Evolutionary conservation across 2,329 filamentous ascomycete species (phyloP).

Genomic region (Furcasterigmium sp.): DNA sequence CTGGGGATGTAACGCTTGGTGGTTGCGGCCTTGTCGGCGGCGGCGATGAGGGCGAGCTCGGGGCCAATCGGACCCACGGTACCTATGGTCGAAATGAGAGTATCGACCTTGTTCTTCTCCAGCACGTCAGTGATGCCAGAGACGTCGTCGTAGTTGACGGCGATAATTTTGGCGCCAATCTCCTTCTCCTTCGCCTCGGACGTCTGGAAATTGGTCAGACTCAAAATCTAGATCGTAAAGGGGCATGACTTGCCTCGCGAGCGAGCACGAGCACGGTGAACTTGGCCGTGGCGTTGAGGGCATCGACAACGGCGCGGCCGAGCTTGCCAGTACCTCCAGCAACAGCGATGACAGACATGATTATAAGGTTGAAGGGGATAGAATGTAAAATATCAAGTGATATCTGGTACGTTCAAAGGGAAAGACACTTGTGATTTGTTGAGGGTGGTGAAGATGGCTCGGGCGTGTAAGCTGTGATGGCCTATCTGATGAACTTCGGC

Average conservation of each 20-base stretch:
- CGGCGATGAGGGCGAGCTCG: constrained; percentile 37
- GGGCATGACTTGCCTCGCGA: neutral
- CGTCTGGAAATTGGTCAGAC: neutral
- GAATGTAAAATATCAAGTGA: too few relatives aligned
- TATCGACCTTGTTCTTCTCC: constrained; percentile 32
- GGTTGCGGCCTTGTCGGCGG: constrained; percentile 28
- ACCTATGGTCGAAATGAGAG: constrained; percentile 35
- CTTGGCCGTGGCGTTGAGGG: neutral
- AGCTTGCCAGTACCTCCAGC: constrained; percentile 8
- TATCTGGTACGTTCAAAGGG: too few relatives aligned
- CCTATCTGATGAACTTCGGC: too few relatives aligned
- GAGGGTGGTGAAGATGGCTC: too few relatives aligned
- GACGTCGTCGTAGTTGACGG: constrained; percentile 21
- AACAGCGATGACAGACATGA: constrained; percentile 1
- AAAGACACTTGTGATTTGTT: too few relatives aligned
- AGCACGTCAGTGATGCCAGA: constrained; percentile 15
- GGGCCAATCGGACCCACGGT: constrained; percentile 20
- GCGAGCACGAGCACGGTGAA: neutral
- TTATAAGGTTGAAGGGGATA: constrained; percentile 1
- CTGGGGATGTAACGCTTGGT: constrained; percentile 38
- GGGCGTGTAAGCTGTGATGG: too few relatives aligned
- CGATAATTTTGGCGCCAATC: constrained; percentile 10
- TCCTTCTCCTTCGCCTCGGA: neutral
- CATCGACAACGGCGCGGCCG: constrained; percentile 1
- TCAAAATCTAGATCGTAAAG: too few relatives aligned